Conservation (phyloP, 2,329 filamentous ascomycete genomes). For the Canariomyces notabilis region DNA sequence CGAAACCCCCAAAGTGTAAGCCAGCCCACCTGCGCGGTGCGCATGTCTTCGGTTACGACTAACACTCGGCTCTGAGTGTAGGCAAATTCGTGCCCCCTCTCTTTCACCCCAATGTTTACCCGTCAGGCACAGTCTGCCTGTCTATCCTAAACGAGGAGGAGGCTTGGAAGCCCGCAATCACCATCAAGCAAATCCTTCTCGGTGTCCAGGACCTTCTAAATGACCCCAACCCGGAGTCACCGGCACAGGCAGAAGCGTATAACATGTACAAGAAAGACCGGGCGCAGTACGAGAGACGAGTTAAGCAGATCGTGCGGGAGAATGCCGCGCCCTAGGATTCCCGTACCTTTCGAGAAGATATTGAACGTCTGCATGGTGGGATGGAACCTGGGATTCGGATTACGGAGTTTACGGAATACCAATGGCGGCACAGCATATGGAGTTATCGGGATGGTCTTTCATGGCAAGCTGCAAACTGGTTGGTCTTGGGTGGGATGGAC, state of each 20-base stretch:
- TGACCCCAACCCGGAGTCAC: conserved; percentile 94
- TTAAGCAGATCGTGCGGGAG: conserved; percentile 80
- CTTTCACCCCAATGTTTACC: conserved; percentile 98
- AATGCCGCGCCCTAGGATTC: conserved; percentile 66
- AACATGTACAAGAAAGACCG: conserved; percentile 92
- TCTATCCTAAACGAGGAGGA: conserved; percentile 98
- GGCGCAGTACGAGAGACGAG: conserved; percentile 79
- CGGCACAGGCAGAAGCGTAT: conserved; percentile 95
- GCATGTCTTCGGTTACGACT: conserved; percentile 14
- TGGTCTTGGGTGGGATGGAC: conserved; percentile 3
- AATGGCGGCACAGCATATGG: conserved; percentile 15
- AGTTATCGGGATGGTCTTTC: conserved; percentile 17
- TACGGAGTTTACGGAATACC: conserved; percentile 21
- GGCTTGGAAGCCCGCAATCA: conserved; percentile 97
- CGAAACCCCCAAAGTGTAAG: conserved; percentile 97
- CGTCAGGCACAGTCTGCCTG: conserved; percentile 93
- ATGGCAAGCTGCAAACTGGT: conserved; percentile 4
- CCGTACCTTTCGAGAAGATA: neutral
- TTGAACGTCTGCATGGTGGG: neutral
- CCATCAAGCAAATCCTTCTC: conserved; percentile 93
- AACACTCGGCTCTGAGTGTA: conserved; percentile 34
- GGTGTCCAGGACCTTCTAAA: conserved; percentile 95
- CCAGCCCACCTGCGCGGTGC: conserved; percentile 16
- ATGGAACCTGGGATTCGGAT: conserved; percentile 1
- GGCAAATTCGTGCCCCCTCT: conserved; percentile 95